Evolutionary conservation across 1,139 yeast genomes (phyloP).

Genomic region (Arxiozyma telluris): DNA sequence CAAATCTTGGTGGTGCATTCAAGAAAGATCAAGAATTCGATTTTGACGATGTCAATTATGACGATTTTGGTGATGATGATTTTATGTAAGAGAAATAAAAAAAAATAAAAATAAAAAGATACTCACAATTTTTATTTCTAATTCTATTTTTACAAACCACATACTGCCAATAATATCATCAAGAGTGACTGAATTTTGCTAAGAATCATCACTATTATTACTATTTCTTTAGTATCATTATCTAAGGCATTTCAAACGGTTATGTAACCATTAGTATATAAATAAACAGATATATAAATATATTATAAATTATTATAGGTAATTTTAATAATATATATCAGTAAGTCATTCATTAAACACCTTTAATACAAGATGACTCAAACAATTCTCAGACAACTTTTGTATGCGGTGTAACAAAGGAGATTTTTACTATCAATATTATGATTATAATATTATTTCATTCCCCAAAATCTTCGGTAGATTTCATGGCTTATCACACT

Average conservation of each 20-base stretch:
- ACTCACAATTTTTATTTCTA: neutral
- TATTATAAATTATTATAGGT: neutral
- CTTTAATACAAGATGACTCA: no score
- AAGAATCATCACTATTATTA: neutral
- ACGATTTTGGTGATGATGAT: constrained; percentile 66
- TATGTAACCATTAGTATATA: neutral
- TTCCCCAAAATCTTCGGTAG: no score
- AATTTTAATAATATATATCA: no score
- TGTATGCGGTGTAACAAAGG: no score
- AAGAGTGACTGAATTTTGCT: no score
- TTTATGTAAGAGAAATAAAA: constrained; percentile 52
- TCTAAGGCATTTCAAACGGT: neutral
- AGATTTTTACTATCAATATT: no score
- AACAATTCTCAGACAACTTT: no score
- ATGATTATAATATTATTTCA: no score
- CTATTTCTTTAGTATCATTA: neutral
- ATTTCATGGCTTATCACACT: no score
- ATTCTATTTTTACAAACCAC: neutral
- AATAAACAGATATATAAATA: no score
- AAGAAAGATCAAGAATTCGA: constrained; percentile 72
- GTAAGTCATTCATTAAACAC: neutral
- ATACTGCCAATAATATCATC: neutral
- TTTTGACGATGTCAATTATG: constrained; percentile 45
- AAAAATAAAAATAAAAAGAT: no score
- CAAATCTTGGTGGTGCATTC: constrained; percentile 65